Conservation (phyloP, 2,329 filamentous ascomycete species). For the Colletotrichum destructivum region DNA sequence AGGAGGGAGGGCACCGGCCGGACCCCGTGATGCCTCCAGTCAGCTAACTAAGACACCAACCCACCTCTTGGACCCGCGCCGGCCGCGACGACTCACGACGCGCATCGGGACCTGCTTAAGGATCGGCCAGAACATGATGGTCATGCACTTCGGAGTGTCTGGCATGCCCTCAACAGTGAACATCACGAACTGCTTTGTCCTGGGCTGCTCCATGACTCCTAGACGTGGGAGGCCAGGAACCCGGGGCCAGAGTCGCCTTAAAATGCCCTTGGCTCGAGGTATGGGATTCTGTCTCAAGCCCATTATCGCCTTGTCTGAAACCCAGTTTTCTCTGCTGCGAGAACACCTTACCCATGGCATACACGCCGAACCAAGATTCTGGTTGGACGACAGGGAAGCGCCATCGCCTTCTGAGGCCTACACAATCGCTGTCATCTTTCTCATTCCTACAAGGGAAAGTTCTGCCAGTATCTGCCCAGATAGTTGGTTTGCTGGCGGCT, state of each 20-base stretch:
- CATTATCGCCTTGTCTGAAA: constrained; percentile 14
- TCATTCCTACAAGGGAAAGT: neutral
- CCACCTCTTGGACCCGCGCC: constrained; percentile 35
- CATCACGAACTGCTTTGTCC: constrained; percentile 34
- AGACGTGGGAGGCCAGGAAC: constrained; percentile 34
- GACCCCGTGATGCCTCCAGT: constrained; percentile 38
- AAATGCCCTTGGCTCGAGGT: constrained; percentile 29
- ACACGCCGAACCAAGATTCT: constrained; percentile 3
- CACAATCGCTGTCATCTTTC: constrained; percentile 6
- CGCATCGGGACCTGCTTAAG: constrained; percentile 41
- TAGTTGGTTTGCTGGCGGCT: constrained; percentile 11
- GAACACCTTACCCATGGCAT: constrained; percentile 41
- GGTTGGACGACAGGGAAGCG: constrained; percentile 18
- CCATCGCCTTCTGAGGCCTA: constrained; percentile 14
- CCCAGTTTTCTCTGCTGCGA: constrained; percentile 18
- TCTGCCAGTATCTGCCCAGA: constrained; percentile 1
- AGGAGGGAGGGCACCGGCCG: constrained; percentile 33
- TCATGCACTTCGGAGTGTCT: constrained; percentile 37
- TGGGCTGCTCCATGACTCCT: constrained; percentile 16
- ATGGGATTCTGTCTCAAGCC: constrained; percentile 43
- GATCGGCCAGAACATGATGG: constrained; percentile 35
- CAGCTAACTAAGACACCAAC: constrained; percentile 38
- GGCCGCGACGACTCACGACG: constrained; percentile 34
- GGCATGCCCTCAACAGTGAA: constrained; percentile 19
- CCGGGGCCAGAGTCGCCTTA: constrained; percentile 24